These are phyloP conservation scores for Globisporangium emineosum DNA, from an alignment of 352 stramenopile genomes.

Conservation along the genomic window DNA sequence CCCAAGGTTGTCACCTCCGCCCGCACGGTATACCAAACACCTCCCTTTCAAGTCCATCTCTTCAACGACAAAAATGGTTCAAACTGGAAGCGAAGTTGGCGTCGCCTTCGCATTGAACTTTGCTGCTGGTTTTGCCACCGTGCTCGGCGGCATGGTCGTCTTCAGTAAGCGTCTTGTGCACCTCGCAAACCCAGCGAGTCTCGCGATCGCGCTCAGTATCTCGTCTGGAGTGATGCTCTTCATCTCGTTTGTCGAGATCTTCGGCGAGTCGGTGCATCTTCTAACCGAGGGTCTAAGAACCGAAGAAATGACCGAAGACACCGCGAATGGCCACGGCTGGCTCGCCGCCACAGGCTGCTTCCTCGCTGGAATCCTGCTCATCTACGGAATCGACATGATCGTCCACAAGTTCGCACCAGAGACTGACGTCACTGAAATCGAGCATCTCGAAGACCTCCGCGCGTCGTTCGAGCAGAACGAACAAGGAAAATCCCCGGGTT, in stretches of 20 bases:
- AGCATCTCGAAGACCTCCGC: slow-evolving; percentile 25
- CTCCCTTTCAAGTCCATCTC: neutral
- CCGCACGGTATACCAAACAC: neutral
- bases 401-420: slow-evolving; percentile 36
- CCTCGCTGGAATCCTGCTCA: slow-evolving; percentile 73
- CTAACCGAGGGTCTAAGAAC: slow-evolving; percentile 38
- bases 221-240: slow-evolving; percentile 76
- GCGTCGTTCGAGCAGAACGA: slow-evolving; percentile 32
- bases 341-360: slow-evolving; percentile 83
- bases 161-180: slow-evolving; percentile 64
- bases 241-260: slow-evolving; percentile 75
- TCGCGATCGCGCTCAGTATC: slow-evolving; percentile 62
- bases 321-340: slow-evolving; percentile 46
- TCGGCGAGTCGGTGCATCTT: slow-evolving; percentile 37
- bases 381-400: slow-evolving; percentile 51
- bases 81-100: slow-evolving; percentile 29
- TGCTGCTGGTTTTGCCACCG: slow-evolving; percentile 49
- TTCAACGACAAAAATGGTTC: slow-evolving; percentile 20
- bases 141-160: slow-evolving; percentile 63
- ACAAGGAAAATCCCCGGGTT: slow-evolving; percentile 19
- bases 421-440: slow-evolving; percentile 28
- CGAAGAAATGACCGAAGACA: slow-evolving; percentile 21
- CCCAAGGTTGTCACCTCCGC: neutral
- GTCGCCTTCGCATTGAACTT: slow-evolving; percentile 57
- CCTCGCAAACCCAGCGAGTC: slow-evolving; percentile 43